Evolutionary conservation across 2,329 filamentous ascomycete species (phyloP), one percentile per base, ranked within the genome.

Genomic region (Colletotrichum coccodes): DNA sequence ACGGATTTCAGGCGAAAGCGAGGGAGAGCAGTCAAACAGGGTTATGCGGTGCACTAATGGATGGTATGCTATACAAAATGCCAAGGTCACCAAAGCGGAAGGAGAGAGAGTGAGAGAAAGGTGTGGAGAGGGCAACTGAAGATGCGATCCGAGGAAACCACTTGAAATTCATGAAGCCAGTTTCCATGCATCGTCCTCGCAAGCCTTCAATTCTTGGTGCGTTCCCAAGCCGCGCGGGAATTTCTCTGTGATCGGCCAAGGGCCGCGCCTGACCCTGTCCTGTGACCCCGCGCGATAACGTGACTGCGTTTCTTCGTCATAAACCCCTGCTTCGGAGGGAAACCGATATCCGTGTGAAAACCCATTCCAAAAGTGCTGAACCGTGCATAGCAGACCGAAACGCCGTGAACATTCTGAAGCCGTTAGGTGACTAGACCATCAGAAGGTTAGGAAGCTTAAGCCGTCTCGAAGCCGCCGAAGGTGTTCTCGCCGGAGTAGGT

Each of bases 401-500:
- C 67, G 67, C 67, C 67, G 67, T 60, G 58, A 58, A 68, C 66
- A 69, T 61, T 70, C 67, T 70, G 67, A 67, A 66, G 61, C 61
- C 26, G 30, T 56, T 56, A 49, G 47, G 34, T 54, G 38, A 66
- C 44, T 60, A 14, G 63, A 56, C 47, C 58, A 34, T 65, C 66
- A 67, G 64, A 67, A 68, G 44, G 47, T 62, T 38, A 46, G 30
- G 57, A 53, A 59, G 68, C 62, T 79, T 77, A 83, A 60, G 75
- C 78, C 68, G 78, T 77, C 76, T 85, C 78, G 71, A 81, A 80
- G 47, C 72, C 79, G 79, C 96, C 96, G 79, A 99, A 99, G 63
- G 96, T 99, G 89, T 98, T 99, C 90, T 98, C 96, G 84, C 96
- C 96, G 58, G 95, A 98, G 88, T 97, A 97, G 76, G 95, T 98